These are phyloP conservation scores for Auriculariales sp. DNA, from an alignment of 768 basidiomycete genomes.

Conservation along the genomic window DNA sequence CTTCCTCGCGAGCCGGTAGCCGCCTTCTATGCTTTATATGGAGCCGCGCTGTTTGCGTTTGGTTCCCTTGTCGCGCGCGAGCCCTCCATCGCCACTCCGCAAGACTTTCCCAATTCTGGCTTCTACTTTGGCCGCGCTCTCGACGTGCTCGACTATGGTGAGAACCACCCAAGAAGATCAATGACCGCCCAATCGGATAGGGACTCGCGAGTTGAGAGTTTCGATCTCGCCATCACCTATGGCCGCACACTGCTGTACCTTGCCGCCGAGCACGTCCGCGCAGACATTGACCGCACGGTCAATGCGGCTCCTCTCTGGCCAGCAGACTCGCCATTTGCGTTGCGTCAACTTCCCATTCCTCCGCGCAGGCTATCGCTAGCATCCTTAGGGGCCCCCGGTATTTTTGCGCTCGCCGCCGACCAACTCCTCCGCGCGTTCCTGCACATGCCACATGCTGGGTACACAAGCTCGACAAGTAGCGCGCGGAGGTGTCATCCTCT, in stretches of 20 bases:
- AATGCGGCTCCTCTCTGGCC: not conserved
- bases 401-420: not conserved
- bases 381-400: not conserved
- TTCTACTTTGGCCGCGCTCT: slow-evolving; percentile 53
- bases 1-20: slow-evolving; percentile 34
- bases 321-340: not conserved
- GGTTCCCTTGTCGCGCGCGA: slow-evolving; percentile 45
- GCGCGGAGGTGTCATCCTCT: no score
- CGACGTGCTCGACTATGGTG: slow-evolving; percentile 56
- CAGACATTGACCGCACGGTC: not conserved
- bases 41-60: slow-evolving; percentile 47
- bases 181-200: slow-evolving; percentile 18
- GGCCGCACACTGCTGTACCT: slow-evolving; percentile 49
- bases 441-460: not conserved
- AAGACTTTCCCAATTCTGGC: not conserved
- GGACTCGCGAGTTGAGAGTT: slow-evolving; percentile 31
- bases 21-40: slow-evolving; percentile 52
- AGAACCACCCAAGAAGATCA: slow-evolving; percentile 50
- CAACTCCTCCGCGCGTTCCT: not conserved
- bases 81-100: not conserved
- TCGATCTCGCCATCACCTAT: slow-evolving; percentile 55
- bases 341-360: not conserved
- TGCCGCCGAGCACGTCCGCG: slow-evolving; percentile 33
- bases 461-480: no score
- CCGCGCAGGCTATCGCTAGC: not conserved